Conservation (phyloP, 768 basidiomycete genomes). For the Boletus subparvulus region DNA sequence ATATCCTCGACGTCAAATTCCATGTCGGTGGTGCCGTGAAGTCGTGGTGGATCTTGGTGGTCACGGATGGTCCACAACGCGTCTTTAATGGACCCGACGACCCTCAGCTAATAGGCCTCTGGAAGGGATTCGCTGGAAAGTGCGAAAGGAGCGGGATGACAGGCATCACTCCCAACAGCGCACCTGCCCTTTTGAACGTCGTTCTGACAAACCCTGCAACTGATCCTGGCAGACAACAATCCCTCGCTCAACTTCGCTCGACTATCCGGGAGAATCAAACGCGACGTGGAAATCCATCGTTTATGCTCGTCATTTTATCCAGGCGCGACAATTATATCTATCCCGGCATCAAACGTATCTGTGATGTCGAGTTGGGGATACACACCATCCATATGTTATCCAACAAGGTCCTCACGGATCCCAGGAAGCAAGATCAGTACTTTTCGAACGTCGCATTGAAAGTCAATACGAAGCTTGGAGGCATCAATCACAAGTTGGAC, state of each 20-base stretch:
- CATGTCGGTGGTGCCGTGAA: conserved; percentile 49
- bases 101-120: conserved; percentile 37
- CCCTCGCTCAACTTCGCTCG: conserved; percentile 43
- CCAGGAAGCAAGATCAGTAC: conserved; percentile 71
- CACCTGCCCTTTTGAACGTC: conserved; percentile 37
- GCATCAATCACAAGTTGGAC: conserved; percentile 76
- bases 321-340: conserved; percentile 73
- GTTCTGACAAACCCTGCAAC: background rate
- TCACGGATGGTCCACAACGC: conserved; percentile 45
- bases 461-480: conserved; percentile 81
- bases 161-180: conserved; percentile 51
- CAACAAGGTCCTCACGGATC: conserved; percentile 54
- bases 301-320: conserved; percentile 71
- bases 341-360: conserved; percentile 75
- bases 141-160: conserved; percentile 59
- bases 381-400: conserved; percentile 75
- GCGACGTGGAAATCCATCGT: conserved; percentile 46
- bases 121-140: conserved; percentile 55
- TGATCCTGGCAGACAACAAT: conserved; percentile 38
- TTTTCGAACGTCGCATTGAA: conserved; percentile 81
- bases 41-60: conserved; percentile 67
- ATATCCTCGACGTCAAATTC: conserved; percentile 71
- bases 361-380: conserved; percentile 71
- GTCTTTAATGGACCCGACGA: conserved; percentile 39
- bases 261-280: conserved; percentile 36